Evolutionary conservation across 2,329 filamentous ascomycete species (phyloP), one percentile per base, ranked within the genome.

Genomic region (Epichloe bromicola): DNA sequence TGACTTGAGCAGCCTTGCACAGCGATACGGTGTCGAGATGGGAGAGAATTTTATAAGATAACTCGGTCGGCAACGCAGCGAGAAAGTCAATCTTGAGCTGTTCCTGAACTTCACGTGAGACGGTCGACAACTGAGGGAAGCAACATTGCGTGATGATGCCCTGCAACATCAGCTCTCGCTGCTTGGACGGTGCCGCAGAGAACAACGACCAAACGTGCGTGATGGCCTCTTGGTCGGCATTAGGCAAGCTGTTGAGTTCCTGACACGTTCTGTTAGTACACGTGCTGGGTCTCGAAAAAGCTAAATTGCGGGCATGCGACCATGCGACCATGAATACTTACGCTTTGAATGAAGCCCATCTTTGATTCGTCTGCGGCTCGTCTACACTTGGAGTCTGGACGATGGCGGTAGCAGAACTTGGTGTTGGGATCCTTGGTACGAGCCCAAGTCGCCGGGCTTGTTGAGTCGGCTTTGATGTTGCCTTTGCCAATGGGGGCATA

Each of bases 41-140:
- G 60, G 85, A 90, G 3, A 98, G 76, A 38, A 98, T 91, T 67
- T 94, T 94, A 70, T 94, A 93, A 17, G 89, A 88, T 34, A 98
- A 78, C 69, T 98, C 93, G 40, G 85, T 78, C 5, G 93, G 93
- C 0, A 98, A 75, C 6, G 91, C 89, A 36, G 85, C 81, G 47
- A 98, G 73, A 64, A 97, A 98, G 70, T 98, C 93, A 70, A 98
- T 97, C 67, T 95, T 93, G 62, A 98, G 90, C 55, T 97, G 84
- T 57, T 97, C 90, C 56, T 88, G 85, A 44, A 98, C 87, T 57
- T 89, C 87, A 54, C 88, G 83, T 2, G 91, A 93, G 52, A 98
- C 84, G 58, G 87, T 90, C 34, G 93, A 97, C 6, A 98, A 80
- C 63, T 98, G 93, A 1, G 93, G 91, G 63, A 98, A 97, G 70